Evolutionary conservation across 176 grass and related monocot genomes (phyloP), one percentile per base, ranked within the genome.

Genomic region (Otatea glauca): DNA sequence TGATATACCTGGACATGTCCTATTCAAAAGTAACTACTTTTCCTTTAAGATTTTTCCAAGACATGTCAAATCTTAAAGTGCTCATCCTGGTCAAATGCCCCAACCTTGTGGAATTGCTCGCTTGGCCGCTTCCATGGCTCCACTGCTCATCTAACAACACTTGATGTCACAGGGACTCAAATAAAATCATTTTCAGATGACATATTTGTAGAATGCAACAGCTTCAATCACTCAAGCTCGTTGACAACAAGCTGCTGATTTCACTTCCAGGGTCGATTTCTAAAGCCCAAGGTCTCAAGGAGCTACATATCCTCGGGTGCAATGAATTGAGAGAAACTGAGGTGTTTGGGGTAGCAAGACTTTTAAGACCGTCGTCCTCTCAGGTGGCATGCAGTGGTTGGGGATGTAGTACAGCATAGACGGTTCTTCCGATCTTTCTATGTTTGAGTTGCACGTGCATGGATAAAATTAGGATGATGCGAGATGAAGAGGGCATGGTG

Each of bases 61-160:
- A 25, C 1, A 75, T 81, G 38, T 25, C 61, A 37, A 68, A 37
- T 56, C 61, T 87, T 0, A 16, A 75, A 5, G 70, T 38, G 5
- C 49, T 87, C 2, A 0, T 87, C 0, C 37, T 87, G 4, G 1
- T 9, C 0, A 27, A 3, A 0, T 87, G 78, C 70, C 24, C 27
- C 5, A 82, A 68, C 62, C 85, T 87, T 60, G 20, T 54, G 0
- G 70, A 76, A 1, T 3, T 82, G n/a, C 78, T n/a, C n/a, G n/a
- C n/a, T n/a, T n/a, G n/a, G n/a, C 62, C 35, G 5, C 50, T 0
- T 87, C 71, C 4, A 15, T 50, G 0, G 9, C 0, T 50, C 0
- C 15, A 0, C 44, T 87, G 5, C 68, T 62, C 7, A 76, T 15
- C 49, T 87, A 4, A 47, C 1, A 0, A 39, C 0, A 5, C 68